phyloP scores from a whole-genome alignment of 2,329 filamentous ascomycete species.

The Incumbomyces delicatus region DNA sequence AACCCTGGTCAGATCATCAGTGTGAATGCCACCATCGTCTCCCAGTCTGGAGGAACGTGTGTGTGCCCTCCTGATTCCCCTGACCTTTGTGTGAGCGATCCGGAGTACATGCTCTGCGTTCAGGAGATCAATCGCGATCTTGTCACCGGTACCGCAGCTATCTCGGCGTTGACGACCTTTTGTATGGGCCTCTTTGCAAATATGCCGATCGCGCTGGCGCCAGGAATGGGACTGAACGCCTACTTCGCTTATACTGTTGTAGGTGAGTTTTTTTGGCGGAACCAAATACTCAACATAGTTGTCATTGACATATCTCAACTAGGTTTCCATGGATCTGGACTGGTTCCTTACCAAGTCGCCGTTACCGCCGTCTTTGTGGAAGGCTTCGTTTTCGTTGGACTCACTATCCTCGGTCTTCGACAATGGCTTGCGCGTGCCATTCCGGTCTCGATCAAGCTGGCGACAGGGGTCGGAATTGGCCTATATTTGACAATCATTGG shows the following conservation, averaged over 20 bases:
- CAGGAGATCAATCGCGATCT: slow-evolving; percentile 62
- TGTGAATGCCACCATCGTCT: slow-evolving; percentile 60
- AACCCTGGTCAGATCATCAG: slow-evolving; percentile 47
- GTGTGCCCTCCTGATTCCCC: slow-evolving; percentile 48
- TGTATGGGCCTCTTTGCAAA: slow-evolving; percentile 77
- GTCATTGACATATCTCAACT: no score
- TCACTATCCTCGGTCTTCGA: slow-evolving; percentile 70
- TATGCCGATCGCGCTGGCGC: slow-evolving; percentile 62
- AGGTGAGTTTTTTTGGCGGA: not conserved
- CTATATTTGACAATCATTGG: slow-evolving; percentile 62
- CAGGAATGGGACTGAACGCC: slow-evolving; percentile 74
- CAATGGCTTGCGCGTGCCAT: slow-evolving; percentile 83
- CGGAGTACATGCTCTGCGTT: slow-evolving; percentile 36
- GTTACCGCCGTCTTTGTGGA: slow-evolving; percentile 83
- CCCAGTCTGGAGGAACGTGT: slow-evolving; percentile 65
- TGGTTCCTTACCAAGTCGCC: slow-evolving; percentile 64
- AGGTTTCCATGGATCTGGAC: slow-evolving; percentile 64
- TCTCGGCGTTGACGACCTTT: slow-evolving; percentile 69
- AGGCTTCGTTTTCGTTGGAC: slow-evolving; percentile 71
- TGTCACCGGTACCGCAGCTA: slow-evolving; percentile 76
- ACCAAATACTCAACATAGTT: no score
- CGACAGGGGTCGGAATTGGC: slow-evolving; percentile 76
- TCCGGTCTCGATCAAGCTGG: slow-evolving; percentile 75
- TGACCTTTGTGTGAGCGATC: slow-evolving; percentile 39
- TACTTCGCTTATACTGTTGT: slow-evolving; percentile 79